Evolutionary conservation across 2,329 filamentous ascomycete genomes (phyloP), one percentile per base, ranked within the genome.

Genomic region (Neopestalotiopsis sp.): DNA sequence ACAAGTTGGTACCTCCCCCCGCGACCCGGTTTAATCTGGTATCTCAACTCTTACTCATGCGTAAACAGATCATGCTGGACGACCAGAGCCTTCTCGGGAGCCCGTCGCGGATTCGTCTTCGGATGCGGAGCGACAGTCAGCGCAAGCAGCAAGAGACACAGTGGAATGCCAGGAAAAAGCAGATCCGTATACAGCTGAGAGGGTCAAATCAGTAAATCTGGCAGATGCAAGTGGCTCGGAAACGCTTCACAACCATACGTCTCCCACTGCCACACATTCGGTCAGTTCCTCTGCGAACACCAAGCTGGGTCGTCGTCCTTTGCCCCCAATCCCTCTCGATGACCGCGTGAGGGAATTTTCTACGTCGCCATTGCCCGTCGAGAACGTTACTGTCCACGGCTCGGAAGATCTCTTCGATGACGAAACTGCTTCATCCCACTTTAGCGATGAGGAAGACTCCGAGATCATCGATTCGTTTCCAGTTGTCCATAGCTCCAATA

Each of bases 381-480:
- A 78, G 49, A 74, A 74, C 1, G 73, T 73, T n/a, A 81, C 79
- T 0, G 78, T 80, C 6, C 72, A 79, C 9, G 80, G 79, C 6
- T 73, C 79, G 6, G 77, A 81, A 9, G 72, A 75, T 14, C 71
- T 81, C 13, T 81, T 81, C 59, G 78, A 81, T 2, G 45, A 66
- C 38, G 69, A 72, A 45, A 69, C 71, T 34, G 34, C 63, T 10
- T 66, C 63, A 28, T 66, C 59, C 6, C 59, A 62, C 20, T 62
- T 62, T 30, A 62, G 59, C 9, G 59, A 62, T 17, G 59, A 52
- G 62, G 62, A 65, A 13, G 63, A 66, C 28, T 62, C 59, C 10
- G 59, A 40, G 17, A 62, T 62, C 14, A 42, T 62, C 34, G 32
- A 62, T 40, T 62, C 59, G 30, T 34, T 34, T 12, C 32, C 34